Conservation (phyloP, 1,284 basidiomycete genomes). For the Trametes pubescens region DNA sequence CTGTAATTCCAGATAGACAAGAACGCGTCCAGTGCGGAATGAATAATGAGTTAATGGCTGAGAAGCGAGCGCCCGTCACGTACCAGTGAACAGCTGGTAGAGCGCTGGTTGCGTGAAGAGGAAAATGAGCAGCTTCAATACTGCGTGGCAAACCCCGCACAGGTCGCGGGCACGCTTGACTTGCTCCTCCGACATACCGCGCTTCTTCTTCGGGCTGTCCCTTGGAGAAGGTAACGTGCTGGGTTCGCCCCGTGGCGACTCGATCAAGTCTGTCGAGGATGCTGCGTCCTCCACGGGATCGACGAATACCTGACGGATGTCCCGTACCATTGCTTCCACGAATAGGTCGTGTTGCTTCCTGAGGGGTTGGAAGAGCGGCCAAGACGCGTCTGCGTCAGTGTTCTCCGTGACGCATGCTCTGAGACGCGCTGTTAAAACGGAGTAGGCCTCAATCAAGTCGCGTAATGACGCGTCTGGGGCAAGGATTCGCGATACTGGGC, state of each 20-base stretch:
- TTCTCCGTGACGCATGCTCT: constrained; percentile 55
- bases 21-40: not conserved
- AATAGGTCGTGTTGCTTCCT: constrained; percentile 59
- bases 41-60: constrained; percentile 14
- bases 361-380: constrained; percentile 75
- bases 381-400: constrained; percentile 64
- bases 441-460: constrained; percentile 76
- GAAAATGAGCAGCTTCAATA: constrained; percentile 66
- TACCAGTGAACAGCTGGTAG: constrained; percentile 68
- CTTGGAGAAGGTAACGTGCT: constrained; percentile 56
- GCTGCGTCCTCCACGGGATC: constrained; percentile 54
- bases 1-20: constrained; percentile 46
- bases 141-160: constrained; percentile 72
- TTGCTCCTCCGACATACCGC: constrained; percentile 77
- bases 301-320: constrained; percentile 67
- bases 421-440: constrained; percentile 68
- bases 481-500: constrained; percentile 66
- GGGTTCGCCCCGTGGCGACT: constrained; percentile 38
- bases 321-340: constrained; percentile 63
- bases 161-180: constrained; percentile 80
- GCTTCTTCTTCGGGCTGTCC: constrained; percentile 62
- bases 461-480: constrained; percentile 53
- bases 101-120: constrained; percentile 67
- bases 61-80: constrained; percentile 34
- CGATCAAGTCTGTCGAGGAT: constrained; percentile 24